A percentile compares a stretch with the other conserved stretches of the same genome.
Conservation (phyloP, 1,284 basidiomycete genomes). For the Rhodotorula sp. region DNA sequence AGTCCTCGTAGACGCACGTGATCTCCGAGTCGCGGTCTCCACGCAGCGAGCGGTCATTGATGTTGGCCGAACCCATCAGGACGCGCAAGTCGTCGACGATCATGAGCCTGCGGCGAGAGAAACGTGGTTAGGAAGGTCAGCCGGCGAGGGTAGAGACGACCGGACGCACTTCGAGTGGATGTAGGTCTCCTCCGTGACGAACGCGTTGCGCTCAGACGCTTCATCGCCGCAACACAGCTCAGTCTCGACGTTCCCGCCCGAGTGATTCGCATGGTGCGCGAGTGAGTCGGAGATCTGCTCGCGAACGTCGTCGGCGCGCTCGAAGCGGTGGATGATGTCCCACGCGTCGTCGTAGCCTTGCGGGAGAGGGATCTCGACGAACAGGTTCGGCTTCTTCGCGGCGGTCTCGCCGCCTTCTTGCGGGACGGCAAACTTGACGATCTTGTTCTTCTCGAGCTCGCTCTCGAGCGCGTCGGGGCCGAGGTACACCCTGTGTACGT, state of each 20-base stretch:
- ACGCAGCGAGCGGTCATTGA: slow-evolving; percentile 79
- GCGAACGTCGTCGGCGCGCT: slow-evolving; percentile 30
- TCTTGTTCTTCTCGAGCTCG: slow-evolving; percentile 39
- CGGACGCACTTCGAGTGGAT: slow-evolving; percentile 56
- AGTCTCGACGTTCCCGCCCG: slow-evolving; percentile 61
- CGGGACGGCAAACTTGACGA: slow-evolving; percentile 29
- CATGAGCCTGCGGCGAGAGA: slow-evolving; percentile 6
- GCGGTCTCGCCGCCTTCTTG: slow-evolving; percentile 30
- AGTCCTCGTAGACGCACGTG: slow-evolving; percentile 81
- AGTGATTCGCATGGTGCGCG: slow-evolving; percentile 65
- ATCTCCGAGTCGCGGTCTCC: slow-evolving; percentile 73
- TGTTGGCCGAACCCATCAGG: slow-evolving; percentile 83
- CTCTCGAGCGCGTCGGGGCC: slow-evolving; percentile 13
- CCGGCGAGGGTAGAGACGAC: too few species aligned
- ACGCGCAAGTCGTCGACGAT: slow-evolving; percentile 78
- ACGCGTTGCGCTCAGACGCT: slow-evolving; percentile 76
- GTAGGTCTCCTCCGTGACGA: slow-evolving; percentile 64
- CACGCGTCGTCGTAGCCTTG: slow-evolving; percentile 43
- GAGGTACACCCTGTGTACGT: slow-evolving; percentile 26
- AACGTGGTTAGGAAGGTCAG: neutral
- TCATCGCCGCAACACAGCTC: slow-evolving; percentile 79
- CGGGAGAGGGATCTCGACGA: slow-evolving; percentile 42
- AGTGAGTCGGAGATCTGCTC: slow-evolving; percentile 66
- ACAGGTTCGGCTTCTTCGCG: slow-evolving; percentile 18
- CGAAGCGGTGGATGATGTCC: slow-evolving; percentile 40